Conservation (phyloP, 1,284 basidiomycete genomes). For the Phylloboletellus chloephorus region DNA sequence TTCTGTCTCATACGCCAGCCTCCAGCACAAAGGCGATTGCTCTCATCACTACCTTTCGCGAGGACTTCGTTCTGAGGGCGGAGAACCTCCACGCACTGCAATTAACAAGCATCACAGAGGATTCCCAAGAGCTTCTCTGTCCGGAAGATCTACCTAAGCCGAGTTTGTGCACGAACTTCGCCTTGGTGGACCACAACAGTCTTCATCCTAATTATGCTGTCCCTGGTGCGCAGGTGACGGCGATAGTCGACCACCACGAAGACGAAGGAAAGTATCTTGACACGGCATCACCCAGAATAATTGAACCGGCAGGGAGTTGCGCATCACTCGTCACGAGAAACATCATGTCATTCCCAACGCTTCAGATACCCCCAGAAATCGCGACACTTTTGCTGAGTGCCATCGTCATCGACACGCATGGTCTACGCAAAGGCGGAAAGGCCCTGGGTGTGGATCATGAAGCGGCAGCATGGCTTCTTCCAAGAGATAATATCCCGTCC, state of each 20-base stretch:
- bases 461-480: slow-evolving; percentile 57
- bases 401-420: slow-evolving; percentile 80
- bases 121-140: slow-evolving; percentile 51
- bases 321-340: slow-evolving; percentile 67
- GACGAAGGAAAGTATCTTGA: slow-evolving; percentile 72
- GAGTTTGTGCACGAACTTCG: slow-evolving; percentile 55
- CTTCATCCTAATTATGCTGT: slow-evolving; percentile 53
- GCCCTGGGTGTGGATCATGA: slow-evolving; percentile 58
- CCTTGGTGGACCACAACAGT: slow-evolving; percentile 86
- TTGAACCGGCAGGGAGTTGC: slow-evolving; percentile 73
- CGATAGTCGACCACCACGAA: slow-evolving; percentile 91
- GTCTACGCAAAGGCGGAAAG: slow-evolving; percentile 73
- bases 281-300: slow-evolving; percentile 60
- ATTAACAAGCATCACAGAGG: slow-evolving; percentile 47
- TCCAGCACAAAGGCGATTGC: slow-evolving; percentile 52
- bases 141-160: slow-evolving; percentile 47
- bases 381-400: slow-evolving; percentile 76
- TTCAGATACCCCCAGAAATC: slow-evolving; percentile 50
- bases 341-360: slow-evolving; percentile 36
- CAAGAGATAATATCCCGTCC: slow-evolving; percentile 39
- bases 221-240: slow-evolving; percentile 52
- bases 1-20: slow-evolving; percentile 37
- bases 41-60: slow-evolving; percentile 65
- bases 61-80: slow-evolving; percentile 73
- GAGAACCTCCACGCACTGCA: slow-evolving; percentile 81